Conservation (phyloP, 2,329 filamentous ascomycete genomes). For the Ascosphaera pollenicola region DNA sequence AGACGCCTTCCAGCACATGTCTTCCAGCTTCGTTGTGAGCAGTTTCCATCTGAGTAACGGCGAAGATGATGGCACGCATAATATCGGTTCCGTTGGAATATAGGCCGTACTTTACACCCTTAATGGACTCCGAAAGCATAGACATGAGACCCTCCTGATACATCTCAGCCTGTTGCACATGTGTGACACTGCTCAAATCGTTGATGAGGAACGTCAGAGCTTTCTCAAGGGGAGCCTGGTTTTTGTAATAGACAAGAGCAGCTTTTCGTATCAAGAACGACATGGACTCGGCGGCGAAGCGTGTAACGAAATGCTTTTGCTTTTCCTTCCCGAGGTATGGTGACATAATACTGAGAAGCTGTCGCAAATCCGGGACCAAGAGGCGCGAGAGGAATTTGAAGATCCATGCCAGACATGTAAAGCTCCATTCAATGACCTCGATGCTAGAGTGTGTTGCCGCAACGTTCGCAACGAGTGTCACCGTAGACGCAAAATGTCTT, state of each 20-base stretch:
- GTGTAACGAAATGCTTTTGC: slow-evolving; percentile 67
- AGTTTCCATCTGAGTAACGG: slow-evolving; percentile 11
- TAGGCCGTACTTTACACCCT: slow-evolving; percentile 35
- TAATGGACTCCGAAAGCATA: slow-evolving; percentile 66
- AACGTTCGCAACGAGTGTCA: slow-evolving; percentile 54
- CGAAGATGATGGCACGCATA: slow-evolving; percentile 26
- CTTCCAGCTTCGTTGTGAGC: slow-evolving; percentile 17
- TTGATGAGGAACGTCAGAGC: slow-evolving; percentile 52
- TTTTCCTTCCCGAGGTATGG: slow-evolving; percentile 63
- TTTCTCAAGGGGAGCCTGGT: slow-evolving; percentile 40
- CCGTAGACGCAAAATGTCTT: slow-evolving; percentile 57
- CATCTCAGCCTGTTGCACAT: slow-evolving; percentile 22
- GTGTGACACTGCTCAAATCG: slow-evolving; percentile 31
- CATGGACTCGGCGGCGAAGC: slow-evolving; percentile 85
- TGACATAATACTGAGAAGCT: slow-evolving; percentile 63
- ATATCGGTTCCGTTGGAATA: slow-evolving; percentile 35
- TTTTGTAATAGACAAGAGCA: slow-evolving; percentile 52
- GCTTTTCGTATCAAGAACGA: slow-evolving; percentile 87
- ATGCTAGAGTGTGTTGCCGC: slow-evolving; percentile 57
- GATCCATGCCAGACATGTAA: slow-evolving; percentile 77
- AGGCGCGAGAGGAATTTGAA: slow-evolving; percentile 93
- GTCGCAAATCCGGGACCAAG: slow-evolving; percentile 62
- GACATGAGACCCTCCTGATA: slow-evolving; percentile 83
- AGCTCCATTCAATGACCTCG: slow-evolving; percentile 94
- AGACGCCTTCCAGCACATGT: slow-evolving; percentile 50